Percentiles rank a stretch among this genome's conserved stretches.
Conservation (phyloP, 495 filamentous ascomycete species). For the Barbatosphaeria neglecta region DNA sequence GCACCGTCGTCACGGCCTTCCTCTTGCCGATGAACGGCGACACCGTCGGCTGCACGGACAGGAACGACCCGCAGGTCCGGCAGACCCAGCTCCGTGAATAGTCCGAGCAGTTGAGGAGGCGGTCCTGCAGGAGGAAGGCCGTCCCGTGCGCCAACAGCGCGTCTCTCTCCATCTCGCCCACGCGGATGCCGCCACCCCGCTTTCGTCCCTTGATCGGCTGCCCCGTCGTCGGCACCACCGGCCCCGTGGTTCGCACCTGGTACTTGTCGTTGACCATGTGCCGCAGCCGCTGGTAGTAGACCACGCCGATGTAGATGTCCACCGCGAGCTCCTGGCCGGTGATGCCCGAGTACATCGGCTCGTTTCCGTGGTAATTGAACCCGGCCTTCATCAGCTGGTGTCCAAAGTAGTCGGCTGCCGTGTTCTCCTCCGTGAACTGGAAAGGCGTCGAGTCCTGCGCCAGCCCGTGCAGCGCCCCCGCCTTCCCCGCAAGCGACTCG, state of each 20-base stretch:
- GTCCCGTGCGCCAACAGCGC: constrained; percentile 88
- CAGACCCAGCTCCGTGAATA: constrained; percentile 82
- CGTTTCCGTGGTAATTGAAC: constrained; percentile 96
- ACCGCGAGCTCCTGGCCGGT: constrained; percentile 87
- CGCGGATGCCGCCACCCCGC: constrained; percentile 93
- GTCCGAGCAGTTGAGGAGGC: constrained; percentile 92
- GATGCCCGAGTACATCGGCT: constrained; percentile 94
- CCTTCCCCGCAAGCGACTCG: constrained; percentile 91
- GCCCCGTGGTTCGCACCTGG: constrained; percentile 93
- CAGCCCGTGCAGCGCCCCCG: constrained; percentile 84
- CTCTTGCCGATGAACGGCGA: constrained; percentile 53
- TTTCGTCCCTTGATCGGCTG: constrained; percentile 95
- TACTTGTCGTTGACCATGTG: constrained; percentile 99
- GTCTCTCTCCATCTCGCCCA: constrained; percentile 98
- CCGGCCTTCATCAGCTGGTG: constrained; percentile 87
- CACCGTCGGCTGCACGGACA: constrained; percentile 70
- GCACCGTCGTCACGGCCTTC: constrained; percentile 43
- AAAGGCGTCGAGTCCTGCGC: constrained; percentile 93
- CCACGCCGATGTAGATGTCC: constrained; percentile 92
- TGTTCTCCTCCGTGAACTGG: constrained; percentile 83
- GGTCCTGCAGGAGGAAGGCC: constrained; percentile 88
- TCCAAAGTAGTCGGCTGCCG: constrained; percentile 89
- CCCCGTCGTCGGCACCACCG: constrained; percentile 75
- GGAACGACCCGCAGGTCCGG: constrained; percentile 73
- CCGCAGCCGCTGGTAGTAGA: constrained; percentile 93